Evolutionary conservation across 148 eudicot species (phyloP).

Genomic region (Diospyros lotus): DNA sequence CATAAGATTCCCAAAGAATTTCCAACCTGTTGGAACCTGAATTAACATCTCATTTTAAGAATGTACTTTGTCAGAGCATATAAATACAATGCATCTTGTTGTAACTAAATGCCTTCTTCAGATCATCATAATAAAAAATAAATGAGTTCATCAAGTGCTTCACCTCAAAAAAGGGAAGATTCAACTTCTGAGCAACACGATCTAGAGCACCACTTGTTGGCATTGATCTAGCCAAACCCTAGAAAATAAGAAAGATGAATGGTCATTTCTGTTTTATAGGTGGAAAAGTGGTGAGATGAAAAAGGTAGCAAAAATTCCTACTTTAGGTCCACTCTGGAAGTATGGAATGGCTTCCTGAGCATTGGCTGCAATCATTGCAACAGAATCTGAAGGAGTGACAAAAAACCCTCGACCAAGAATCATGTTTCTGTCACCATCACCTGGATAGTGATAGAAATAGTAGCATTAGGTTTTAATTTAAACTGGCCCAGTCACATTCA

Average conservation of each 20-base stretch:
- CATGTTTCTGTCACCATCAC: constrained; percentile 99
- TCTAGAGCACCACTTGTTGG: constrained; percentile 99
- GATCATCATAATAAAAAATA: background rate
- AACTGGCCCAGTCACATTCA: background rate
- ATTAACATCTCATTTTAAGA: constrained; percentile 7
- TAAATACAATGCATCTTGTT: background rate
- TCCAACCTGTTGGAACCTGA: constrained; percentile 99
- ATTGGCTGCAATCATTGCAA: constrained; percentile 95
- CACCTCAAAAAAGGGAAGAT: constrained; percentile 95
- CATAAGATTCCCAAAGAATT: constrained; percentile 98
- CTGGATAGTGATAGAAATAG: constrained; percentile 34
- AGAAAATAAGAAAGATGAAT: constrained; percentile 11
- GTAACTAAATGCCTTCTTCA: constrained; percentile 5
- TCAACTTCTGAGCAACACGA: constrained; percentile 81
- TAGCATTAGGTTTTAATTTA: constrained; percentile 6
- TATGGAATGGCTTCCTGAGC: constrained; percentile 92
- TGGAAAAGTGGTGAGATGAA: background rate
- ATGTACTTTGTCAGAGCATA: background rate
- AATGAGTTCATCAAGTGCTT: constrained; percentile 10
- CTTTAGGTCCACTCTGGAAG: constrained; percentile 77
- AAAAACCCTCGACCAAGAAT: constrained; percentile 83
- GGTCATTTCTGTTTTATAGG: background rate
- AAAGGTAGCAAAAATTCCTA: constrained; percentile 17
- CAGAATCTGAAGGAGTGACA: constrained; percentile 98
- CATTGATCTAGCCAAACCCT: constrained; percentile 99